Evolutionary conservation across 2,329 filamentous ascomycete species (phyloP).

Genomic region (Neodidymelliopsis sp.): DNA sequence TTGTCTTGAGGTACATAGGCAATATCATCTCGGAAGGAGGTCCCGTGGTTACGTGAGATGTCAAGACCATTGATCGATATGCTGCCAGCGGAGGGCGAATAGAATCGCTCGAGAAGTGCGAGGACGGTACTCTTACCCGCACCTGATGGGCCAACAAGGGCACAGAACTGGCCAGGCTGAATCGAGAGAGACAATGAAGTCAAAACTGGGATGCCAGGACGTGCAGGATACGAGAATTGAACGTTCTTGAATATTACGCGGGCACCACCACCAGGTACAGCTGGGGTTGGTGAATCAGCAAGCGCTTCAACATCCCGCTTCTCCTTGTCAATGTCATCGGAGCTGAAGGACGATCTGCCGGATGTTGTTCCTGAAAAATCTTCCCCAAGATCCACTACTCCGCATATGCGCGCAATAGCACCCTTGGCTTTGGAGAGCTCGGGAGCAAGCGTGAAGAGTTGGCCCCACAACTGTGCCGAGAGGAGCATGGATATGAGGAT

Average conservation of each 20-base stretch:
- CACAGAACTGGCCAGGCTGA: slow-evolving; percentile 66
- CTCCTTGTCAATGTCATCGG: slow-evolving; percentile 72
- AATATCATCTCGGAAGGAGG: slow-evolving; percentile 54
- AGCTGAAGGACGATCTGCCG: slow-evolving; percentile 87
- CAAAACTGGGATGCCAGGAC: slow-evolving; percentile 66
- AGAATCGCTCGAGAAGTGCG: slow-evolving; percentile 61
- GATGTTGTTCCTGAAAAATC: slow-evolving; percentile 58
- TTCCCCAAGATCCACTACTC: slow-evolving; percentile 55
- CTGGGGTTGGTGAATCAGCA: slow-evolving; percentile 57
- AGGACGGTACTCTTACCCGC: slow-evolving; percentile 73
- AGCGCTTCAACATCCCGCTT: slow-evolving; percentile 45
- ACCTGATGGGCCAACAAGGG: slow-evolving; percentile 70
- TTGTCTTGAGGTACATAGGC: slow-evolving; percentile 58
- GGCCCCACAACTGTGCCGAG: slow-evolving; percentile 75
- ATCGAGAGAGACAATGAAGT: slow-evolving; percentile 64
- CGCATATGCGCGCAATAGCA: slow-evolving; percentile 80
- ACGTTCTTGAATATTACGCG: slow-evolving; percentile 66
- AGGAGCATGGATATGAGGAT: slow-evolving; percentile 75
- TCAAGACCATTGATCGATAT: slow-evolving; percentile 62
- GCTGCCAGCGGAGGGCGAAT: slow-evolving; percentile 58
- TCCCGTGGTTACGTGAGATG: slow-evolving; percentile 50
- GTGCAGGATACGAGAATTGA: slow-evolving; percentile 70
- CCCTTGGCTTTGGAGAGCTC: slow-evolving; percentile 73
- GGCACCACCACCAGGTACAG: slow-evolving; percentile 68
- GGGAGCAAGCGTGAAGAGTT: slow-evolving; percentile 77